phyloP scores from a whole-genome alignment of 495 filamentous ascomycete genomes.

The Neurospora sp. region DNA sequence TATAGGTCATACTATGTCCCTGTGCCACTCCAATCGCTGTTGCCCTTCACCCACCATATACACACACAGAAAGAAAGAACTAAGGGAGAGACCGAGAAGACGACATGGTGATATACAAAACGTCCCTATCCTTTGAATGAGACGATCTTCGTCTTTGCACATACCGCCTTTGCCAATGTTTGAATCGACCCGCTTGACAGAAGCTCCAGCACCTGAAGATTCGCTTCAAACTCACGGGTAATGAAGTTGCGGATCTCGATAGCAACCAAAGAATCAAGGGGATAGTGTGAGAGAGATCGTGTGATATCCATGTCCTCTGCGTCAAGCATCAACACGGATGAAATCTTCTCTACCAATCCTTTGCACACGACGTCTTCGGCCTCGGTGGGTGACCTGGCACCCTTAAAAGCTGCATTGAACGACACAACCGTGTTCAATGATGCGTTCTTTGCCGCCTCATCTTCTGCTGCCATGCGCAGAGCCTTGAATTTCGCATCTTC shows the following conservation, averaged over 20 bases:
- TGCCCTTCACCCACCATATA: not conserved
- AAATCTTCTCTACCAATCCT: conserved; percentile 37
- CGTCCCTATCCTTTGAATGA: not conserved
- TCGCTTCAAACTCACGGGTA: conserved; percentile 39
- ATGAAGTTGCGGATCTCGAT: conserved; percentile 46
- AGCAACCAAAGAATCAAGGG: conserved; percentile 43
- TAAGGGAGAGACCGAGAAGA: not conserved
- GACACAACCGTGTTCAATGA: conserved; percentile 25
- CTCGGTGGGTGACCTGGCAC: conserved; percentile 30
- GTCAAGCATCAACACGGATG: conserved; percentile 41
- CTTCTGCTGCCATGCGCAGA: conserved; percentile 37
- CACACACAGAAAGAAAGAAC: not conserved
- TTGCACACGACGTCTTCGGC: conserved; percentile 37
- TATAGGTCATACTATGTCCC: not conserved
- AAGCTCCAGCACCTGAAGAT: conserved; percentile 45
- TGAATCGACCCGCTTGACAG: conserved; percentile 39
- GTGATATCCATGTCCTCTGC: conserved; percentile 41
- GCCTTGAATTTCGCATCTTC: conserved; percentile 43
- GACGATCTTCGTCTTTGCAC: conserved; percentile 41
- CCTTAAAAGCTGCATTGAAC: conserved; percentile 32
- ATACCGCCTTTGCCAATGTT: conserved; percentile 38
- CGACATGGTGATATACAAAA: not conserved
- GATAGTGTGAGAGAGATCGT: conserved; percentile 38
- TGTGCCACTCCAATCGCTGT: not conserved
- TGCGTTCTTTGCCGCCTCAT: conserved; percentile 28